These are phyloP conservation scores for Botrytis paeoniae DNA, from an alignment of 2,329 filamentous ascomycete species.

Conservation along the genomic window DNA sequence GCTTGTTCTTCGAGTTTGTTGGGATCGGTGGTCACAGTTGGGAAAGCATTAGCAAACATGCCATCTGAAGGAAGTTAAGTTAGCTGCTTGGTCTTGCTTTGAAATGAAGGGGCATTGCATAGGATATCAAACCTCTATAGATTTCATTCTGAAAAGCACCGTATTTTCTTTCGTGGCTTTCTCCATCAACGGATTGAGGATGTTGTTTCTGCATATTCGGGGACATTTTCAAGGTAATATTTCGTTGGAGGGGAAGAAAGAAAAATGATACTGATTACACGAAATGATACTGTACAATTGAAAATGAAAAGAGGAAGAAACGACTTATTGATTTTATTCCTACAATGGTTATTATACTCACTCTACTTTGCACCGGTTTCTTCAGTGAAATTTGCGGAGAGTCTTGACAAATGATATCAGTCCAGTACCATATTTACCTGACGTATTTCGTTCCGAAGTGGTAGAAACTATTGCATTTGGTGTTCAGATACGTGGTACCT, in stretches of 20 bases:
- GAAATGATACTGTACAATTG: neutral
- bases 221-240: conserved; percentile 18
- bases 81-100: neutral
- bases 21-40: conserved; percentile 57
- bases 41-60: conserved; percentile 47
- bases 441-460: neutral
- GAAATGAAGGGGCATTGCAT: neutral
- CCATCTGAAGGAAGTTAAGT: conserved; percentile 39
- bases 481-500: neutral
- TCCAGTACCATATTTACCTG: neutral
- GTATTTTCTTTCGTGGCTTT: conserved; percentile 25
- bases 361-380: neutral
- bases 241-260: neutral
- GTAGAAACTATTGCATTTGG: neutral
- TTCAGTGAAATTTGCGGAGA: neutral
- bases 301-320: neutral
- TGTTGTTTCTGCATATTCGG: conserved; percentile 26
- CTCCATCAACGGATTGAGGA: conserved; percentile 25
- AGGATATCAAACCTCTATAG: conserved; percentile 25
- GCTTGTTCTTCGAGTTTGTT: conserved; percentile 56
- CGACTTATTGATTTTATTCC: neutral
- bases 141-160: conserved; percentile 31
- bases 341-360: neutral
- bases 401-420: neutral
- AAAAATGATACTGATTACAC: neutral